Base-by-base conservation (phyloP, 495 filamentous ascomycete genomes). In the Pyrenula aspistea region DNA sequence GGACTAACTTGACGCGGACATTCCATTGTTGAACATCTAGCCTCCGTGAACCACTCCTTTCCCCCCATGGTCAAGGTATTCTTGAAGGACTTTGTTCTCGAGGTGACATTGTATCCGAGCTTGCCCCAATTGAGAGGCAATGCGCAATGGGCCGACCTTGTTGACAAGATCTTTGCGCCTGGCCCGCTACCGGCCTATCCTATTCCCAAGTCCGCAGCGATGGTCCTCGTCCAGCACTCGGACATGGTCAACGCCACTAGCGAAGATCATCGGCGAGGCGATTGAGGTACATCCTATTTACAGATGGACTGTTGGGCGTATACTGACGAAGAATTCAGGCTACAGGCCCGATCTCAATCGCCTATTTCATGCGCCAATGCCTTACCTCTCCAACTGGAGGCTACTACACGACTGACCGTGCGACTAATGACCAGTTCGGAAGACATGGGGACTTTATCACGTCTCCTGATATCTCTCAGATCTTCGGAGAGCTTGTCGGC, bases 281-380 rank as follows among this genome's bases (percentile, higher is more conserved):
- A 93, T 97, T 62, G 83, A 83, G 60, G 91, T 94, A 72, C 57
- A 62, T 56, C 19, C 25, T 53, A 24, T 52, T 42, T 31, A 53
- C 12, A 0, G 4, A 19, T 10, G 49, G 51, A 23, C 24, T n/a
- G 24, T 15, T 15, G 31, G 15, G 8, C 31, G 15, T 15, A 42
- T 15, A 15, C 15, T 42, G 31, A 42, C 31, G 31, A 42, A 8
- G 8, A 15, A 1, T 56, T 31, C 56, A 88, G 80, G 76, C 79
- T 54, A 96, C 92, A 15, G 93, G 93, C 1, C 93, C 93, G 2
- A 84, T 96, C 48, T 86, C 93, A 2, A 82, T 98, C 55, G 91
- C 93, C 22, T 81, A 87, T 42, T 98, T 90, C 70, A 98, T 98
- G 93, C 91, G 93, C 65, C 93, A 96, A 83, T 96, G 92, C 67